Conservation (phyloP, 768 basidiomycete species). For the Boletus sp. region DNA sequence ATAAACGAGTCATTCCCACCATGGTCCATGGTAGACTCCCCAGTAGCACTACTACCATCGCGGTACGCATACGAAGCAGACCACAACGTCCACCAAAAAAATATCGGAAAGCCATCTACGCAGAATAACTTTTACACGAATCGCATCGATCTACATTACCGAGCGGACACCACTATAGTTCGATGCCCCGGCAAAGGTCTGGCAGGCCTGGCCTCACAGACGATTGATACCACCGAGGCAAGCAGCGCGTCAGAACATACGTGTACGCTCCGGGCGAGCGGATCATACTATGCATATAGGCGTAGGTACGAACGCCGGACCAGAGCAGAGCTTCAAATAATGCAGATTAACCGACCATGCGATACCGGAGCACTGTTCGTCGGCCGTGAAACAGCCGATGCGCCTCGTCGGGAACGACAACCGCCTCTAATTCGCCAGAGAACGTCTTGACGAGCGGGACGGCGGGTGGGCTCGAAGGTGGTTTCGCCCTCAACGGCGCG, state of each 20-base stretch:
- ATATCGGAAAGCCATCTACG: neutral
- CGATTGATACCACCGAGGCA: neutral
- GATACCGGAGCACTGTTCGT: conserved; percentile 51
- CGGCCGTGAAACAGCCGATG: conserved; percentile 53
- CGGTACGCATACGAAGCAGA: too few species aligned
- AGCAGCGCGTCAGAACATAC: neutral
- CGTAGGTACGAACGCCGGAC: neutral
- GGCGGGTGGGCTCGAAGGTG: neutral
- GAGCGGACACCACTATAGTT: neutral
- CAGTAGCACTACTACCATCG: too few species aligned
- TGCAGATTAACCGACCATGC: conserved; percentile 35
- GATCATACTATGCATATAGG: neutral
- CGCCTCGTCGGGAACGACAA: conserved; percentile 49
- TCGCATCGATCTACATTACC: neutral
- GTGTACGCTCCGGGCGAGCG: neutral
- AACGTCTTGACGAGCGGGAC: conserved; percentile 36
- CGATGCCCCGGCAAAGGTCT: neutral
- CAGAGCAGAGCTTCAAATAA: neutral
- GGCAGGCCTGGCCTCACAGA: neutral
- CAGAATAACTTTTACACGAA: neutral
- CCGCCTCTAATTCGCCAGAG: conserved; percentile 55
- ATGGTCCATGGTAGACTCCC: too few species aligned
- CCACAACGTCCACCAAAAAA: neutral
- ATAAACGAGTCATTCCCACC: too few species aligned
- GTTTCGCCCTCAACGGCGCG: too few species aligned